phyloP scores from a whole-genome alignment of 257 asterid species.

The Penstemon eatonii region DNA sequence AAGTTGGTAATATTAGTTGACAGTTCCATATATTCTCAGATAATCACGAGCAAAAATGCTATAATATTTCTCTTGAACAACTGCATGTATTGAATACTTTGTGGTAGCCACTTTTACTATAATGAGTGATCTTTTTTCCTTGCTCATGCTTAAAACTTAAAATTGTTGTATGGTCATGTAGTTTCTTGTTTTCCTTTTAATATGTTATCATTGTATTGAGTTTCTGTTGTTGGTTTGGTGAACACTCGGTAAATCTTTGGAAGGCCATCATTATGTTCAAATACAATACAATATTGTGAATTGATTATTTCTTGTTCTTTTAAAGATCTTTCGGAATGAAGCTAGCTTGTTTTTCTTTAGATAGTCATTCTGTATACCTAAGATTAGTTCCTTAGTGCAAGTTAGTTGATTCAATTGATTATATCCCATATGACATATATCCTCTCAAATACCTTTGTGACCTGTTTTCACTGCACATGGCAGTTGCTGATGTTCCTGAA shows the following conservation, averaged over 20 bases:
- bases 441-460: background rate
- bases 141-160: background rate
- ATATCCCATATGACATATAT: background rate
- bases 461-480: background rate
- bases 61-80: conserved; percentile 23
- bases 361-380: background rate
- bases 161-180: background rate
- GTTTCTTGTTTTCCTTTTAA: background rate
- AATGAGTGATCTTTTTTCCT: conserved; percentile 11
- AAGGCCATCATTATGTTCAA: background rate
- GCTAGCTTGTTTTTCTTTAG: background rate
- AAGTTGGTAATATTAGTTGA: conserved; percentile 34
- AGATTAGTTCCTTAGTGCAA: background rate
- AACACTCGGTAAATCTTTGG: conserved; percentile 4
- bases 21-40: conserved; percentile 24
- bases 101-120: conserved; percentile 19
- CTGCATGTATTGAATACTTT: conserved; percentile 8
- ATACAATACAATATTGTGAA: background rate
- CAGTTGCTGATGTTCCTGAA: background rate
- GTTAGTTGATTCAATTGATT: background rate
- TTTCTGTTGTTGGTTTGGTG: conserved; percentile 3
- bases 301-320: background rate
- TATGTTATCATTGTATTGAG: no score
- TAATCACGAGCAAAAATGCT: conserved; percentile 28
- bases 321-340: background rate